Evolutionary conservation across 305 asterid genomes (phyloP).

Genomic region (Caryopteris hybrid): DNA sequence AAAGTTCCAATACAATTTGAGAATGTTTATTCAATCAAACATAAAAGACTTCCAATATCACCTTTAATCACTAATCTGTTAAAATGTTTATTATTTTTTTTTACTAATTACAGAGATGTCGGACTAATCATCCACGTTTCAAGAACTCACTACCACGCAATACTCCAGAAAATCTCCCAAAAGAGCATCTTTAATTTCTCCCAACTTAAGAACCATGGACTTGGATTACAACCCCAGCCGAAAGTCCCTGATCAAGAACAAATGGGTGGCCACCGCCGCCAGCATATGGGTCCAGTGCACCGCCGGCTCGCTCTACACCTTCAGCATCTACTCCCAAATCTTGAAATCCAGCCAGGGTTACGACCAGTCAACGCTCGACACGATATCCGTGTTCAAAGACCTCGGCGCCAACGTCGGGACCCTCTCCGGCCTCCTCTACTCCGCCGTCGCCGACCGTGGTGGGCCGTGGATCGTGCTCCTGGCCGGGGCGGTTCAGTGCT

Average conservation of each 20-base stretch:
- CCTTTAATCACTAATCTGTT: no score
- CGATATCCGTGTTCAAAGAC: slow-evolving; percentile 73
- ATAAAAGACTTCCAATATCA: no score
- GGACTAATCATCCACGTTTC: no score
- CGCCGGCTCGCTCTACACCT: slow-evolving; percentile 84
- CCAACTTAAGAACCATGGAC: slow-evolving; percentile 26
- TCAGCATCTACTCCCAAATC: slow-evolving; percentile 64
- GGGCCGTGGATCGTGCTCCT: slow-evolving; percentile 68
- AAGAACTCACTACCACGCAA: no score
- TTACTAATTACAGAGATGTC: no score
- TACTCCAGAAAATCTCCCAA: not conserved
- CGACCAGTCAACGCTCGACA: slow-evolving; percentile 71
- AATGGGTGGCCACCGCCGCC: slow-evolving; percentile 71
- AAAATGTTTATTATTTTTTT: no score
- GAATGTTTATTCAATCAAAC: no score
- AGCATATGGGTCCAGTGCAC: slow-evolving; percentile 89
- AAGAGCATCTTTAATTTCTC: not conserved
- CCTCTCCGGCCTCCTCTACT: slow-evolving; percentile 59
- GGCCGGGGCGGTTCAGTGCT: slow-evolving; percentile 67
- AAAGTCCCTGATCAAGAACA: slow-evolving; percentile 47
- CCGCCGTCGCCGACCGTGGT: slow-evolving; percentile 24
- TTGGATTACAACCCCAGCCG: slow-evolving; percentile 60
- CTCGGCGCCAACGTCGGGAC: slow-evolving; percentile 70
- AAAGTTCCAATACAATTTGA: no score
- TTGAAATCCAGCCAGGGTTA: slow-evolving; percentile 64